These are phyloP conservation scores for Cylindricascospora bacillispora DNA, from an alignment of 1,139 yeast species.

Conservation along the genomic window DNA sequence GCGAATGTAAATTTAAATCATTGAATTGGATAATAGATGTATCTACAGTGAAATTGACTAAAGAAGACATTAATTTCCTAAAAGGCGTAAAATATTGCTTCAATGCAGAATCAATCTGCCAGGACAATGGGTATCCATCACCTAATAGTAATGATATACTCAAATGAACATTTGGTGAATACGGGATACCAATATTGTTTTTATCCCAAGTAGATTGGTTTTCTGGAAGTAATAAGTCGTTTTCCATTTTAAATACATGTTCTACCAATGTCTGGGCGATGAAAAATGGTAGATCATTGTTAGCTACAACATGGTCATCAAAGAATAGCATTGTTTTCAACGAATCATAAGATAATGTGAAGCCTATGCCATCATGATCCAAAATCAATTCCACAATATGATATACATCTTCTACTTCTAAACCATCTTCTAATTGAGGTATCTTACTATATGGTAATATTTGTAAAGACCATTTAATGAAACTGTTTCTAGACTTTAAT, in stretches of 20 bases:
- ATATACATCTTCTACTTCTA: conserved; percentile 9
- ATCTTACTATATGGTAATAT: conserved; percentile 16
- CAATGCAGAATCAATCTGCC: conserved; percentile 43
- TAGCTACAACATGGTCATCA: conserved; percentile 35
- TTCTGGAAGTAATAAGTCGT: conserved; percentile 12
- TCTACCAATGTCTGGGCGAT: conserved; percentile 46
- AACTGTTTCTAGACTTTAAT: conserved; percentile 11
- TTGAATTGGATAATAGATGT: conserved; percentile 64
- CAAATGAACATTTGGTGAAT: conserved; percentile 51
- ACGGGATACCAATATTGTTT: conserved; percentile 34
- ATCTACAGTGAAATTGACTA: conserved; percentile 63
- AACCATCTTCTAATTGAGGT: conserved; percentile 4
- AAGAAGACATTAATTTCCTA: conserved; percentile 33
- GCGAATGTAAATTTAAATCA: conserved; percentile 28
- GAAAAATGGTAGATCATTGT: conserved; percentile 49
- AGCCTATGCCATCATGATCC: conserved; percentile 18
- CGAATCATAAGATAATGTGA: conserved; percentile 19
- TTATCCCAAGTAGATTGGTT: conserved; percentile 6
- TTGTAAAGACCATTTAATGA: conserved; percentile 22
- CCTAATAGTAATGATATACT: conserved; percentile 54
- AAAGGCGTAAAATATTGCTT: conserved; percentile 35
- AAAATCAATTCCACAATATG: conserved; percentile 19
- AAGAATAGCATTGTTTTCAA: conserved; percentile 37
- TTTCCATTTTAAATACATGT: conserved; percentile 42
- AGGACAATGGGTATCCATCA: conserved; percentile 39